Evolutionary conservation across 2,329 filamentous ascomycete genomes (phyloP), one percentile per base, ranked within the genome.

Genomic region (Nemania serpens): DNA sequence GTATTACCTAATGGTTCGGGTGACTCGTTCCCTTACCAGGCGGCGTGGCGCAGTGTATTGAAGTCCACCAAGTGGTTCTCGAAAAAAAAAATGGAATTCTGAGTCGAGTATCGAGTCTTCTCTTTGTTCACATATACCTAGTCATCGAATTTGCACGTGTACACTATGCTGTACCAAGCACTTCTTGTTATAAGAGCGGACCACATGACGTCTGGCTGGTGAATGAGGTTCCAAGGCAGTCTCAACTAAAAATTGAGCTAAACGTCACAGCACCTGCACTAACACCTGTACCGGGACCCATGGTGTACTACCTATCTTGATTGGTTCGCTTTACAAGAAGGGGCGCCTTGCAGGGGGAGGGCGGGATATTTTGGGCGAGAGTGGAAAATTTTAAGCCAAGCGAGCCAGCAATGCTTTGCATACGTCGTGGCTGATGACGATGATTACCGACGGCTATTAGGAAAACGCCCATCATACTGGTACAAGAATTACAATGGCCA

Each of bases 341-440:
- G n/a, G n/a, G n/a, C n/a, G n/a, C n/a, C n/a, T n/a, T n/a, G n/a
- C n/a, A n/a, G n/a, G n/a, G n/a, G n/a, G n/a, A n/a, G n/a, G n/a
- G n/a, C n/a, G n/a, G n/a, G 25, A 29, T 29, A 29, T 29, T 29
- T 29, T 29, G 25, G 25, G 25, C 3, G 25, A 29, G 25, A 3
- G 25, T 29, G 25, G 25, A 51, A 61, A 61, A 29, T 46, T 54
- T 58, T 52, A 39, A 37, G 12, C 41, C 18, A 59, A 58, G 50
- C 47, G 55, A 62, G 46, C 59, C 50, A 62, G 41, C 36, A 39
- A 62, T 62, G 60, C 55, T 37, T 36, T 36, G 47, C 47, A 52
- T 58, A 33, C 33, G 33, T 33, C 22, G 55, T 10, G n/a, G 39
- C 42, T 46, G 17, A 51, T 51, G 46, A 51, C 46, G 55, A 45